These are phyloP conservation scores for Diaporthe citriasiana DNA, from an alignment of 2,329 filamentous ascomycete species.

Conservation along the genomic window DNA sequence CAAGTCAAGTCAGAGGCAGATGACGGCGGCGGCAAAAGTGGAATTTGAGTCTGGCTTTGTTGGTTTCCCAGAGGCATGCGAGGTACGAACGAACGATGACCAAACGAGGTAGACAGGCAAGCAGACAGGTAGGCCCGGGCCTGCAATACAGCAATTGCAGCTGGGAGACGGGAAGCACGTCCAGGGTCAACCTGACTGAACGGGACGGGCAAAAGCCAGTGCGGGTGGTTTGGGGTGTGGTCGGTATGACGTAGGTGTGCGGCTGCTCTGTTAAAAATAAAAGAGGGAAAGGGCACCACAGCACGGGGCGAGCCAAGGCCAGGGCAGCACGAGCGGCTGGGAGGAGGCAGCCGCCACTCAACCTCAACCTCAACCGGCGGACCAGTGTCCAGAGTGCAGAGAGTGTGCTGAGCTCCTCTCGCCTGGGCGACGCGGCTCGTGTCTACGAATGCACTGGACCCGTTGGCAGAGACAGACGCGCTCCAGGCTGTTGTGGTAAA, in stretches of 20 bases:
- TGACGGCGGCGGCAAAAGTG: conserved; percentile 18
- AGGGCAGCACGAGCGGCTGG: conserved; percentile 14
- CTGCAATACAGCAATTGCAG: conserved; percentile 29
- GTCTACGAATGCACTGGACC: neutral
- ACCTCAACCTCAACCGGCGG: neutral
- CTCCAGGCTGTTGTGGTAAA: neutral
- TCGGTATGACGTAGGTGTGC: conserved; percentile 35
- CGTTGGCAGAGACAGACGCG: conserved; percentile 12
- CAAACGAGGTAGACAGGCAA: neutral
- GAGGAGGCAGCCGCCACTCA: conserved; percentile 16
- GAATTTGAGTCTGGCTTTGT: conserved; percentile 28
- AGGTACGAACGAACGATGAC: conserved; percentile 25
- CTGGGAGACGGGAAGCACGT: conserved; percentile 19
- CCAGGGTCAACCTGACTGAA: conserved; percentile 25
- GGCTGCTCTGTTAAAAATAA: conserved; percentile 35
- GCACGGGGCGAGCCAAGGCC: conserved; percentile 5
- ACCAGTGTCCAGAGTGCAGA: neutral
- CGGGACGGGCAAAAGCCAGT: conserved; percentile 20
- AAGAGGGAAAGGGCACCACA: conserved; percentile 25
- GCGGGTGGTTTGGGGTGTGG: conserved; percentile 29
- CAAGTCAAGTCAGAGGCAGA: conserved; percentile 13
- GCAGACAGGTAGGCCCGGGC: neutral
- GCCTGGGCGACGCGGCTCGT: neutral
- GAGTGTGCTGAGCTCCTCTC: neutral
- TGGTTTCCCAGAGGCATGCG: conserved; percentile 9